phyloP scores from a whole-genome alignment of 2,329 filamentous ascomycete species.

The Acrocalymma vagum region DNA sequence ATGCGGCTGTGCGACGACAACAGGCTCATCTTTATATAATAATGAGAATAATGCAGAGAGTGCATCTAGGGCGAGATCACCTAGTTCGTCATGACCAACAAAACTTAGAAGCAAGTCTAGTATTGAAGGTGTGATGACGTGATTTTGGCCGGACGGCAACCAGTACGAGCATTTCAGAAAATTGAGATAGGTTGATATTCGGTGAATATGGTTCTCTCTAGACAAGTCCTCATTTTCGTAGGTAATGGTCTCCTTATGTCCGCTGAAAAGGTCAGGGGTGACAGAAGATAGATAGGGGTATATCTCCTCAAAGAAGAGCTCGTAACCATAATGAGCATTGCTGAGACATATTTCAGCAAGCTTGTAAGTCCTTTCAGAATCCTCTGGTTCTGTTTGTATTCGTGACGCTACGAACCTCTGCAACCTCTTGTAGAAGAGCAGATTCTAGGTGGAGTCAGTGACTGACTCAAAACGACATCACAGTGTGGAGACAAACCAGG shows the following conservation, averaged over 20 bases:
- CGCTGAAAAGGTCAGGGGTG: slow-evolving; percentile 2
- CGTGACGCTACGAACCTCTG: slow-evolving; percentile 24
- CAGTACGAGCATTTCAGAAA: slow-evolving; percentile 44
- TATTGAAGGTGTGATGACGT: slow-evolving; percentile 26
- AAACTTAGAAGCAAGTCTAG: slow-evolving; percentile 26
- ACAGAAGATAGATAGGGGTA: slow-evolving; percentile 6
- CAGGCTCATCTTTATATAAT: slow-evolving; percentile 9
- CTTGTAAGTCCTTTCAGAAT: slow-evolving; percentile 27
- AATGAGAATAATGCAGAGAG: slow-evolving; percentile 37
- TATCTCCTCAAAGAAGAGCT: slow-evolving; percentile 19
- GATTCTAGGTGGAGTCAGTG: slow-evolving; percentile 10
- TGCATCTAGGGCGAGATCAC: slow-evolving; percentile 31
- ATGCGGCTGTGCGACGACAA: slow-evolving; percentile 9
- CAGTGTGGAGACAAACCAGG: slow-evolving; percentile 3
- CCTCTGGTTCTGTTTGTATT: slow-evolving; percentile 19
- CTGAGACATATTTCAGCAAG: slow-evolving; percentile 33
- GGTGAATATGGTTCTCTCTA: slow-evolving; percentile 13
- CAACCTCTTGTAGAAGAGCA: slow-evolving; percentile 14
- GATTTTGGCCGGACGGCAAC: slow-evolving; percentile 26
- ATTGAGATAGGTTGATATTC: slow-evolving; percentile 24
- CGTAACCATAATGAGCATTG: slow-evolving; percentile 21
- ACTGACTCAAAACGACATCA: background rate
- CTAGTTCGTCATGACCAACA: slow-evolving; percentile 27
- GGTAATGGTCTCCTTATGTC: too few relatives aligned
- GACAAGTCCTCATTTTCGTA: slow-evolving; percentile 1